phyloP scores from a whole-genome alignment of 2,329 filamentous ascomycete species.

The Verticillium dahliae region DNA sequence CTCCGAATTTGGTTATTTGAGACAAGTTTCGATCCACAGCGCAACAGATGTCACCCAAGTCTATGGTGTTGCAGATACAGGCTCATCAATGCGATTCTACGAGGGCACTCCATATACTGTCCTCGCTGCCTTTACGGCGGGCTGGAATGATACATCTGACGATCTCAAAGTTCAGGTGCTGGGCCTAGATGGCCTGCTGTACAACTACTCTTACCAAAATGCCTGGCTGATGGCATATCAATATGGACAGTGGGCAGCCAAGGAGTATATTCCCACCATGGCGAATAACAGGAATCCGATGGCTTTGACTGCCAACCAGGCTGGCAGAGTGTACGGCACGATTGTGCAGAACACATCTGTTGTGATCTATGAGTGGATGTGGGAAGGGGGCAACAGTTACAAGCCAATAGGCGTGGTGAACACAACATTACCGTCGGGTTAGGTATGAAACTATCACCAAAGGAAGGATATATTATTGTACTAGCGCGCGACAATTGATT shows the following conservation, averaged over 20 bases:
- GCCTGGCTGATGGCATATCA: slow-evolving; percentile 2
- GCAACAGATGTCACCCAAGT: slow-evolving; percentile 2
- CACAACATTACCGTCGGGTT: neutral
- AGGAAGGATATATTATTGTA: no score
- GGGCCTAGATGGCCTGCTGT: neutral
- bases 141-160: slow-evolving; percentile 4
- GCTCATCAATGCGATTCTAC: neutral
- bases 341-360: slow-evolving; percentile 3
- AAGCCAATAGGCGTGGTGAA: slow-evolving; percentile 7
- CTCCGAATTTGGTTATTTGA: slow-evolving; percentile 1
- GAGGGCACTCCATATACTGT: neutral
- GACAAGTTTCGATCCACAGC: slow-evolving; percentile 1
- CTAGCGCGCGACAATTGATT: no score
- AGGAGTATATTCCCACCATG: slow-evolving; percentile 4
- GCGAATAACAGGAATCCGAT: slow-evolving; percentile 4
- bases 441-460: neutral
- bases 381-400: slow-evolving; percentile 10
- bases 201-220: neutral
- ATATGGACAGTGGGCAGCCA: slow-evolving; percentile 4
- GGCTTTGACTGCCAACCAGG: slow-evolving; percentile 7
- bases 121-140: slow-evolving; percentile 7
- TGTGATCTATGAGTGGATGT: slow-evolving; percentile 9
- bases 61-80: neutral
- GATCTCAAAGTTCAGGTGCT: slow-evolving; percentile 8
- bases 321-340: slow-evolving; percentile 8